phyloP scores from a whole-genome alignment of 306 rosid genomes.

The Cicer judaicum region DNA sequence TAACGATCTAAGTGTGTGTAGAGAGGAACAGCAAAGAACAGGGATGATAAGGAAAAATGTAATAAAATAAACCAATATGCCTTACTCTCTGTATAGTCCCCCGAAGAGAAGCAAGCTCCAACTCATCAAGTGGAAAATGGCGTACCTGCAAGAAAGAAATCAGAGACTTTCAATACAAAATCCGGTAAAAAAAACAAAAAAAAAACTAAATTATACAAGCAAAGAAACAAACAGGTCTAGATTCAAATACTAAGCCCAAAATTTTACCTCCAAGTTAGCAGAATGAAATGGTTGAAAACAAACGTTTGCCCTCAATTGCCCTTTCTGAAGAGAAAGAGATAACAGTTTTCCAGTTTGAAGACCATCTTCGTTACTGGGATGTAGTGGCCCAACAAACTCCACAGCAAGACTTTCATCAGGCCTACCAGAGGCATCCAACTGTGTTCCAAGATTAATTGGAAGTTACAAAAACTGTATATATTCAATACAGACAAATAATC shows the following conservation, averaged over 20 bases:
- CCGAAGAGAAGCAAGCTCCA: conserved; percentile 95
- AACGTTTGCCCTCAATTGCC: conserved; percentile 80
- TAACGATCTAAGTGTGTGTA: conserved; percentile 4
- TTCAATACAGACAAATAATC: conserved; percentile 27
- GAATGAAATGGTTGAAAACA: conserved; percentile 82
- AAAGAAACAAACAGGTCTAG: conserved; percentile 37
- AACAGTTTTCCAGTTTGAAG: conserved; percentile 67
- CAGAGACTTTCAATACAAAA: conserved; percentile 20
- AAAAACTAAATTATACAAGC: conserved; percentile 27
- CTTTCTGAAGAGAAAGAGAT: conserved; percentile 83
- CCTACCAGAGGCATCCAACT: conserved; percentile 93
- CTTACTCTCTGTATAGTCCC: conserved; percentile 92
- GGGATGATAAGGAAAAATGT: conserved; percentile 18
- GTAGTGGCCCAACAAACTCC: conserved; percentile 81
- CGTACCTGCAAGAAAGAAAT: conserved; percentile 62
- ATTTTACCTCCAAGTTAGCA: conserved; percentile 85
- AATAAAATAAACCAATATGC: conserved; percentile 13
- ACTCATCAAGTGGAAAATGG: conserved; percentile 91
- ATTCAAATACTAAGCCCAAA: conserved; percentile 37
- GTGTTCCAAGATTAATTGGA: conserved; percentile 45
- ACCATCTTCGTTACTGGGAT: conserved; percentile 63
- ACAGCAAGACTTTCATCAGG: conserved; percentile 90
- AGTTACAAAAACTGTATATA: conserved; percentile 30
- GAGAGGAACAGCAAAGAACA: conserved; percentile 23
- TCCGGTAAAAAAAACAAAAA: background rate